Evolutionary conservation across 2,329 filamentous ascomycete genomes (phyloP).

Genomic region (Botrytis galanthina): DNA sequence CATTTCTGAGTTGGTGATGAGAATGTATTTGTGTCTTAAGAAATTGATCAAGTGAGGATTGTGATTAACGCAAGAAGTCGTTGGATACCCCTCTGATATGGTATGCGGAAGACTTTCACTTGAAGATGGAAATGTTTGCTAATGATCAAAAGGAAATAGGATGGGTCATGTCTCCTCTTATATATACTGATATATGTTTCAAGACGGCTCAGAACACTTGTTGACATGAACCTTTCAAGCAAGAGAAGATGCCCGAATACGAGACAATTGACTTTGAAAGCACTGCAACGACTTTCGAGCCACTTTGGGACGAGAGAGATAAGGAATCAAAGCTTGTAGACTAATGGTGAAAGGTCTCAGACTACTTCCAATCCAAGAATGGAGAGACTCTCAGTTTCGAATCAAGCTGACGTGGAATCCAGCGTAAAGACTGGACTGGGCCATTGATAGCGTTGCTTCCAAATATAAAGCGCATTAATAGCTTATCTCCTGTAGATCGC

Average conservation of each 20-base stretch:
- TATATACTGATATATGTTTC: background rate
- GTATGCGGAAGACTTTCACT: background rate
- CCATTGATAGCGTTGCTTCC: background rate
- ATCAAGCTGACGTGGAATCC: background rate
- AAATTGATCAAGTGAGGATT: background rate
- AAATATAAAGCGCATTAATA: background rate
- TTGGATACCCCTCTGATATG: background rate
- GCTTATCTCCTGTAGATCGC: background rate
- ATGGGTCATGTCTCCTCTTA: background rate
- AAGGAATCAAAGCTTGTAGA: background rate
- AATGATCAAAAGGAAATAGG: background rate
- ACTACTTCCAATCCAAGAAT: background rate
- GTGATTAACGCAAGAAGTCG: background rate
- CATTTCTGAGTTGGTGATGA: background rate
- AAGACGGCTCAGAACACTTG: background rate
- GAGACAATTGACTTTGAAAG: background rate
- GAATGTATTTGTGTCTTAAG: background rate
- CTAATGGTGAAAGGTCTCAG: background rate
- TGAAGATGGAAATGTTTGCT: background rate
- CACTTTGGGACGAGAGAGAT: background rate
- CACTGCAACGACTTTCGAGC: background rate
- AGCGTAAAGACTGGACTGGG: background rate
- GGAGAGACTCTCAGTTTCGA: background rate
- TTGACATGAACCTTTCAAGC: background rate
- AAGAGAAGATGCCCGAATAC: background rate